Conservation (phyloP, 352 stramenopile genomes). For the Globisporangium spinosum region DNA sequence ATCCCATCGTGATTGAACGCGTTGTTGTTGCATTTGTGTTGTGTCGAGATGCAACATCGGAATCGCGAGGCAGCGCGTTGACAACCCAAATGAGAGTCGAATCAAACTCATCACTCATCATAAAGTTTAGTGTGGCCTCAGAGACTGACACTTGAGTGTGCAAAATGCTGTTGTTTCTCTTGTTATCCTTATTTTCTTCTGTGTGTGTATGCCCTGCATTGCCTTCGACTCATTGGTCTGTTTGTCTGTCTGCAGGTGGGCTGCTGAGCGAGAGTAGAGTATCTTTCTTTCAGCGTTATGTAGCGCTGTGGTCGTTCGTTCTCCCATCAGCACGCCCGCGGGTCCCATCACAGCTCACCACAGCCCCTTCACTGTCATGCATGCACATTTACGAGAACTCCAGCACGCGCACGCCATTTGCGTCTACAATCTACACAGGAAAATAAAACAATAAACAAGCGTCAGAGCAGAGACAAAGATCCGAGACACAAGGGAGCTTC, state of each 20-base stretch:
- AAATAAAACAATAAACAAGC: neutral
- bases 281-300: neutral
- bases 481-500: neutral
- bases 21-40: neutral
- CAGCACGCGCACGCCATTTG: slow-evolving; percentile 21
- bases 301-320: neutral
- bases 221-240: neutral
- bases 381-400: slow-evolving; percentile 19
- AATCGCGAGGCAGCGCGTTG: too few relatives aligned
- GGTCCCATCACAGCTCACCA: neutral
- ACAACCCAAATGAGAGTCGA: neutral
- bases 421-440: slow-evolving; percentile 18
- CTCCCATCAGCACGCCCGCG: neutral
- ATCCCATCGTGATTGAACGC: neutral
- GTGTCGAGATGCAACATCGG: too few relatives aligned
- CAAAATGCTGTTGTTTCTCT: slow-evolving; percentile 5
- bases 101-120: neutral
- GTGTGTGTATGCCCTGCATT: neutral
- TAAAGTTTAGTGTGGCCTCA: neutral
- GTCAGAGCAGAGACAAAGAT: neutral
- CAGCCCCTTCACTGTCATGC: neutral
- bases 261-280: neutral
- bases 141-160: neutral
- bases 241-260: neutral
- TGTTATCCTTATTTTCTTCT: neutral